These are phyloP conservation scores for Borealophlyctis nickersoniae DNA, from an alignment of 192 early-diverging fungal species.

Conservation along the genomic window DNA sequence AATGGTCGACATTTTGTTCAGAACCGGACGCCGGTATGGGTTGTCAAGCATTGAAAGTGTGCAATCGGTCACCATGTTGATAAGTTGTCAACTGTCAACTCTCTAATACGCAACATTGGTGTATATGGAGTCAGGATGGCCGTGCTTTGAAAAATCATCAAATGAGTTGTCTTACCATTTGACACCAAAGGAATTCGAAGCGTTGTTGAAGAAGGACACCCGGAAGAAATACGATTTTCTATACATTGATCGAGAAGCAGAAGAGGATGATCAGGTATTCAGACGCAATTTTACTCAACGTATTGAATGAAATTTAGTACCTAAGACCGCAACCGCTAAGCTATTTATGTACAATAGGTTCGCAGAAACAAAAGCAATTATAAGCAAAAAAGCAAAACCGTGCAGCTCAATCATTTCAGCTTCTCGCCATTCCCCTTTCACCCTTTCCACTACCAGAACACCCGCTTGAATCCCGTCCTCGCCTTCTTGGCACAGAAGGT, in stretches of 20 bases:
- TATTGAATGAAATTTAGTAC: no score
- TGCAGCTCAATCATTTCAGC: no score
- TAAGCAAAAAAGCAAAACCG: no score
- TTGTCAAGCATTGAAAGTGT: neutral
- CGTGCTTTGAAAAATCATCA: neutral
- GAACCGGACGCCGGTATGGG: neutral
- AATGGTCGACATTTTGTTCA: neutral
- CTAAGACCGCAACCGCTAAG: no score
- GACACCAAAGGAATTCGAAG: neutral
- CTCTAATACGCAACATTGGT: neutral
- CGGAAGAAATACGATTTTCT: neutral
- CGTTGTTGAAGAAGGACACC: neutral
- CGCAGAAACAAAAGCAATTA: no score
- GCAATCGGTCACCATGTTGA: neutral
- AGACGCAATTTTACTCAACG: no score
- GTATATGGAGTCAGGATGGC: neutral
- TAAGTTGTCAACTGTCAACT: neutral
- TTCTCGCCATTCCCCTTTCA: no score
- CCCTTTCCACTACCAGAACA: no score
- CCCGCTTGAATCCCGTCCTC: no score
- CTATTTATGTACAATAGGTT: no score
- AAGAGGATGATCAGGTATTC: neutral
- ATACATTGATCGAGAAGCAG: neutral
- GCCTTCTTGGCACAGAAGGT: no score
- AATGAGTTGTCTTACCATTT: neutral